A percentile compares a stretch with the other conserved stretches of the same genome.
Evolutionary conservation across 176 grass and related monocot genomes (phyloP).

Genomic region (Echinochloa phyllopogon): DNA sequence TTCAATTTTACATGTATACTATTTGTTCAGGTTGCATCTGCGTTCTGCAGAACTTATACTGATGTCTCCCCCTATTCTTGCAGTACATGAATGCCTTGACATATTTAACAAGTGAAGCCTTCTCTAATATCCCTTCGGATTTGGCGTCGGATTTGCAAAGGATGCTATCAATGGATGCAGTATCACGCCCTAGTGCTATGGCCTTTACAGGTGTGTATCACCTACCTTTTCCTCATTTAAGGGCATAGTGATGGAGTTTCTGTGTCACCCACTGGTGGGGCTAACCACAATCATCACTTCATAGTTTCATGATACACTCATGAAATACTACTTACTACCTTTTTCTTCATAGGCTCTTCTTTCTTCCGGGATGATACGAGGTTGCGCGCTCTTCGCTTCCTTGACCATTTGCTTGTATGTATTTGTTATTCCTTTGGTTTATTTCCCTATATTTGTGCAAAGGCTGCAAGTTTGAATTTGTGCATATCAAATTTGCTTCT

Average conservation of each 20-base stretch:
- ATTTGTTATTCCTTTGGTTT: slow-evolving; percentile 31
- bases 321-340: not conserved
- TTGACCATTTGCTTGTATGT: slow-evolving; percentile 98
- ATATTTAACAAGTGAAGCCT: slow-evolving; percentile 91
- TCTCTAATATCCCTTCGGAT: slow-evolving; percentile 76
- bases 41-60: slow-evolving; percentile 22
- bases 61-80: slow-evolving; percentile 38
- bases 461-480: not conserved
- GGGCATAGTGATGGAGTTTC: slow-evolving; percentile 13
- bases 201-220: slow-evolving; percentile 78
- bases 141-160: slow-evolving; percentile 85
- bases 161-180: slow-evolving; percentile 85
- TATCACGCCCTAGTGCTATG: slow-evolving; percentile 81
- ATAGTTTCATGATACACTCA: slow-evolving; percentile 25
- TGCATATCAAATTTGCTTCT: slow-evolving; percentile 30
- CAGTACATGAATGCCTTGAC: slow-evolving; percentile 93
- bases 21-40: slow-evolving; percentile 30
- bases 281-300: not conserved
- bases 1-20: slow-evolving; percentile 3
- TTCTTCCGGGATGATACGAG: slow-evolving; percentile 97
- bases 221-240: slow-evolving; percentile 6
- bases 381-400: slow-evolving; percentile 98
- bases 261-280: not conserved
- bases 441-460: slow-evolving; percentile 14
- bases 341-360: slow-evolving; percentile 75